Conservation (phyloP, 352 stramenopile genomes). For the Pythium myriotylum region DNA sequence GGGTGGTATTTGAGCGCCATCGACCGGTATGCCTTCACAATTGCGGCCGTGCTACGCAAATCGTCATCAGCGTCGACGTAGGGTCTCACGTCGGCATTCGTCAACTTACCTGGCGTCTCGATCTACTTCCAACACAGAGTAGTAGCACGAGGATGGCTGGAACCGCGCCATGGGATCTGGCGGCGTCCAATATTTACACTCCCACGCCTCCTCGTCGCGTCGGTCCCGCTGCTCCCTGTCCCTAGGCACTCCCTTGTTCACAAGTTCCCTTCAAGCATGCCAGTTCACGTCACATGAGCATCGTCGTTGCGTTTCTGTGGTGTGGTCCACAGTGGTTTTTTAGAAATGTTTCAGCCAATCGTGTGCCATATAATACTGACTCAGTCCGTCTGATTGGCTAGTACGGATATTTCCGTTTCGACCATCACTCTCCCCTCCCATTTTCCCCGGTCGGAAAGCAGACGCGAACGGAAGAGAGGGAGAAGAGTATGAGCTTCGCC, state of each 20-base stretch:
- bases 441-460: conserved; percentile 4
- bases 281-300: conserved; percentile 26
- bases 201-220: too few species aligned
- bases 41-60: conserved; percentile 79
- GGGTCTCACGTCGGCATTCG: not conserved
- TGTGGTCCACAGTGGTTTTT: conserved; percentile 11
- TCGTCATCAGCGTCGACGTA: not conserved
- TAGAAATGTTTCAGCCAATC: conserved; percentile 15
- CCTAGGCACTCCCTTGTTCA: not conserved
- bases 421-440: conserved; percentile 25
- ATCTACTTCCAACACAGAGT: conserved; percentile 69
- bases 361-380: not conserved
- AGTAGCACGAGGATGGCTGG: conserved; percentile 49
- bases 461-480: conserved; percentile 5
- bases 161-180: conserved; percentile 13
- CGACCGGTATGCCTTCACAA: conserved; percentile 95
- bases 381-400: conserved; percentile 12
- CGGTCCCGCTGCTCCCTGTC: too few species aligned
- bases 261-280: conserved; percentile 13
- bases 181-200: too few species aligned
- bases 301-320: conserved; percentile 1
- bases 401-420: not conserved
- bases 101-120: conserved; percentile 49
- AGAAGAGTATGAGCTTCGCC: conserved; percentile 59
- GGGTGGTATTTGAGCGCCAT: conserved; percentile 95